Evolutionary conservation across 345 rosid genomes (phyloP).

Genomic region (Litchi chinensis): DNA sequence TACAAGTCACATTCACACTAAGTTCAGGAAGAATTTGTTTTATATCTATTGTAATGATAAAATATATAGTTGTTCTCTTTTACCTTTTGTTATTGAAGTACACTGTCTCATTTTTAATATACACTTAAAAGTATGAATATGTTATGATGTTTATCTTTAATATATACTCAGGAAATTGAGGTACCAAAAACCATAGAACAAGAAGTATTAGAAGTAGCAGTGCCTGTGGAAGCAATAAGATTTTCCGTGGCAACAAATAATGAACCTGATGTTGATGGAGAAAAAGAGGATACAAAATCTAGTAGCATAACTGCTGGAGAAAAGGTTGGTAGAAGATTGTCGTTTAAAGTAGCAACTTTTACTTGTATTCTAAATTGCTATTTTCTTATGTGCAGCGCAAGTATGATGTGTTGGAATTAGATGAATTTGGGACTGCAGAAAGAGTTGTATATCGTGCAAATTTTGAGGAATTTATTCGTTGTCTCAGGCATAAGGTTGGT

Average conservation of each 20-base stretch:
- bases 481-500: slow-evolving; percentile 81
- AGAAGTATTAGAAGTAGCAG: slow-evolving; percentile 67
- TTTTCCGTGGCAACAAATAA: slow-evolving; percentile 45
- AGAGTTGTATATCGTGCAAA: slow-evolving; percentile 80
- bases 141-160: slow-evolving; percentile 1
- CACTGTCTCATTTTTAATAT: not conserved
- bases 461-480: slow-evolving; percentile 71
- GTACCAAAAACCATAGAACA: slow-evolving; percentile 58
- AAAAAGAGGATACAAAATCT: slow-evolving; percentile 22
- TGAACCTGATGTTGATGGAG: slow-evolving; percentile 37
- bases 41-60: not conserved
- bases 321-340: slow-evolving; percentile 56
- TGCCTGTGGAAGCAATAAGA: slow-evolving; percentile 67
- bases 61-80: not conserved
- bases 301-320: slow-evolving; percentile 40
- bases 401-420: slow-evolving; percentile 43
- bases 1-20: not conserved
- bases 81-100: not conserved
- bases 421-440: slow-evolving; percentile 31
- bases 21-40: not conserved
- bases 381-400: slow-evolving; percentile 56
- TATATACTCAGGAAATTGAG: slow-evolving; percentile 40
- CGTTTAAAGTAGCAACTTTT: slow-evolving; percentile 18
- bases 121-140: slow-evolving; percentile 1
- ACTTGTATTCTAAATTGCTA: slow-evolving; percentile 20